These are phyloP conservation scores for Gaeumannomyces tritici DNA, from an alignment of 2,329 filamentous ascomycete species.

Conservation along the genomic window DNA sequence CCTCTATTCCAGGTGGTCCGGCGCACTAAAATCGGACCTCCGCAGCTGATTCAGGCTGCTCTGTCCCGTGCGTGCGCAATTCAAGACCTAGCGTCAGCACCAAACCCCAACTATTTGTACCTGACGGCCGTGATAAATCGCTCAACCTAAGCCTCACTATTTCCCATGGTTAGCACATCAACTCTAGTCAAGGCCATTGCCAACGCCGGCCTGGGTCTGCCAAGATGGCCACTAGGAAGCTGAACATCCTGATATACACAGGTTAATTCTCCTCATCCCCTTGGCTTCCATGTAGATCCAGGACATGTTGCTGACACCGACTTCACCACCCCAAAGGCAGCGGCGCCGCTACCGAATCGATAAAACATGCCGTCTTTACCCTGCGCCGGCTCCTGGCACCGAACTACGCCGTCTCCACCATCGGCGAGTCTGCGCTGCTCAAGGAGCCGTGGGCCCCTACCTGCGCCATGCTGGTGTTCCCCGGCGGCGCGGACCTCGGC, in stretches of 20 bases:
- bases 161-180: too few species aligned
- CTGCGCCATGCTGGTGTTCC: constrained; percentile 83
- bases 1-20: too few species aligned
- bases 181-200: too few species aligned
- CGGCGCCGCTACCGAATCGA: constrained; percentile 79
- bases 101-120: too few species aligned
- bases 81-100: too few species aligned
- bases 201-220: not conserved
- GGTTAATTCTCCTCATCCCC: constrained; percentile 36
- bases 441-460: constrained; percentile 86
- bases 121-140: too few species aligned
- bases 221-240: constrained; percentile 56
- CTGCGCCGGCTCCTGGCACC: constrained; percentile 78
- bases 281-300: too few species aligned
- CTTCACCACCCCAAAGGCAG: constrained; percentile 43
- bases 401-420: constrained; percentile 85
- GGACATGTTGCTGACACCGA: not conserved
- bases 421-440: constrained; percentile 68
- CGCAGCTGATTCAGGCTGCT: too few species aligned
- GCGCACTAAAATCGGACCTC: too few species aligned
- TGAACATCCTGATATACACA: constrained; percentile 92
- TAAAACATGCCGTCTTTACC: constrained; percentile 80
- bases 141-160: too few species aligned
- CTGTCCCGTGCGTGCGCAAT: too few species aligned
- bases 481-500: constrained; percentile 86